Evolutionary conservation across 768 basidiomycete genomes (phyloP), one percentile per base, ranked within the genome.

Genomic region (Holtermannia corniformis): DNA sequence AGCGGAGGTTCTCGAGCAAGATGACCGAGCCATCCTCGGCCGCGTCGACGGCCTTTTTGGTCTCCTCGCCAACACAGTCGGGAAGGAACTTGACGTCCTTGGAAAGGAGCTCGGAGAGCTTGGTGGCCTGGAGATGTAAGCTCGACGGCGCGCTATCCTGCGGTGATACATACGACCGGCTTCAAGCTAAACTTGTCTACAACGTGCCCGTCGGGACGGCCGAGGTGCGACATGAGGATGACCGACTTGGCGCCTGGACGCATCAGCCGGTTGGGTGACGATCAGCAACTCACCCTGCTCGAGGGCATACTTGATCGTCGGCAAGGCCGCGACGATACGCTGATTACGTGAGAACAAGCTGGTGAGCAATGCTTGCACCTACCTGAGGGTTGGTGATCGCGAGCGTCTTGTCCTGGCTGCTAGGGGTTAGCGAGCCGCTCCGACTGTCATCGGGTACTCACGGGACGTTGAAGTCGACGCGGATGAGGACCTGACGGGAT

Each of bases 301-400:
- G 57, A 96, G 78, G 14, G 93, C 90, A 75, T 91, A 90, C 73
- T 85, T 81, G 70, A 99, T 87, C 43, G 93, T 96, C 24, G 93
- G 93, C 54, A 97, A 77, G 26, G 93, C 93, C 24, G 92, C 93
- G 46, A 92, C 86, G 76, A 99, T 93, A 73, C 93, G 87, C 93
- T 97, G 16, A 19, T 43, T 21, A 19, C 0, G 20, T 14, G 32
- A 26, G 19, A 20, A 21, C 10, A 32, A 24, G 5, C 21, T 16
- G 42, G 43, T 23, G 16, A 37, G 54, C 50, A 42, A n/a, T n/a
- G n/a, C n/a, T n/a, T n/a, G n/a, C n/a, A 78, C 90, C 58, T 71
- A 95, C 93, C 51, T 91, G 91, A 59, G 89, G 85, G 77, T 96
- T 99, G 43, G 93, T 93, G 78, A 97, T 91, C 70, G 83, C 83